phyloP scores from a whole-genome alignment of 2,329 filamentous ascomycete species.

The Colletotrichum chlorophyti region DNA sequence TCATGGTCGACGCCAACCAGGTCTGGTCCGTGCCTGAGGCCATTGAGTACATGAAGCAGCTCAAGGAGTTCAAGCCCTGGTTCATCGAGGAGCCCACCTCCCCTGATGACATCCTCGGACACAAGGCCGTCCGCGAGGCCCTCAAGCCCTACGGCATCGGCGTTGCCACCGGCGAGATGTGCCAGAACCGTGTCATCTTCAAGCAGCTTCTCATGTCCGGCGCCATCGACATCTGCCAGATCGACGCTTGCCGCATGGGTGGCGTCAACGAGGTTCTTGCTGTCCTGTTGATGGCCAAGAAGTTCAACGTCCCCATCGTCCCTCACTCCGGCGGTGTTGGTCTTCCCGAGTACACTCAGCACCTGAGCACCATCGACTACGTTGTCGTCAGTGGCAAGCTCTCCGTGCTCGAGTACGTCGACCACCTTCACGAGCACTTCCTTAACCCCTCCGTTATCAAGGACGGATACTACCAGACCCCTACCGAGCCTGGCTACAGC shows the following conservation, averaged over 20 bases:
- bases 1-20: slow-evolving; percentile 96
- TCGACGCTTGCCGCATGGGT: slow-evolving; percentile 88
- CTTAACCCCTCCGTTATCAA: slow-evolving; percentile 80
- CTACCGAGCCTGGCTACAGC: slow-evolving; percentile 82
- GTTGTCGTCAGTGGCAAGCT: slow-evolving; percentile 83
- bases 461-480: slow-evolving; percentile 88
- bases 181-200: slow-evolving; percentile 92
- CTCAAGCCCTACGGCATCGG: slow-evolving; percentile 78
- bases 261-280: slow-evolving; percentile 92
- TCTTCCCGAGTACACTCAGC: slow-evolving; percentile 92
- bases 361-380: slow-evolving; percentile 91
- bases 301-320: slow-evolving; percentile 81
- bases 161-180: slow-evolving; percentile 93
- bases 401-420: slow-evolving; percentile 88
- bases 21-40: slow-evolving; percentile 91
- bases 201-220: slow-evolving; percentile 85
- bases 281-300: slow-evolving; percentile 85
- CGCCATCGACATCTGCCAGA: slow-evolving; percentile 87
- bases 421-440: slow-evolving; percentile 94
- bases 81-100: slow-evolving; percentile 96
- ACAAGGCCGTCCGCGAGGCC: slow-evolving; percentile 84
- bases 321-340: slow-evolving; percentile 91
- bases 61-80: slow-evolving; percentile 86
- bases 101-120: slow-evolving; percentile 87
- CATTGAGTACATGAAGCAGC: slow-evolving; percentile 83